Conservation (phyloP, 2,329 filamentous ascomycete species). For the Camillea tinctor region DNA sequence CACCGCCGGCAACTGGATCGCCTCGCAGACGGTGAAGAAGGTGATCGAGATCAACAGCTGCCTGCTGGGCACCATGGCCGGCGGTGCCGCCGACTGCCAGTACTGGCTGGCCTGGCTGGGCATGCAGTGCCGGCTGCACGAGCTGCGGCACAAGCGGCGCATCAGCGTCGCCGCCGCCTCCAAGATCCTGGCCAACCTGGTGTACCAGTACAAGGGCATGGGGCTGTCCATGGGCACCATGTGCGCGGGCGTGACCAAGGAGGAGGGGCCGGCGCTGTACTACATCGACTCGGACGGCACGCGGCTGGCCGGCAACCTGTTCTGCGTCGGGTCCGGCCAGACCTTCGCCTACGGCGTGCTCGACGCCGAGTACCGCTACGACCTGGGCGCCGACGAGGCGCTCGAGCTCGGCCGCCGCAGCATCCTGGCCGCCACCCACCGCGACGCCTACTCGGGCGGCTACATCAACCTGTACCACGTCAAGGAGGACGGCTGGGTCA, state of each 20-base stretch:
- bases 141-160: conserved; percentile 97
- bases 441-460: conserved; percentile 97
- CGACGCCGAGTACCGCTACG: conserved; percentile 91
- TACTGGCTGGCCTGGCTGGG: conserved; percentile 99
- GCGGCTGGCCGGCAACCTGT: conserved; percentile 86
- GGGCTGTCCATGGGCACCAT: conserved; percentile 99
- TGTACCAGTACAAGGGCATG: conserved; percentile 99
- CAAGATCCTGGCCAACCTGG: conserved; percentile 97
- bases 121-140: conserved; percentile 98
- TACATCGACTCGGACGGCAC: conserved; percentile 99
- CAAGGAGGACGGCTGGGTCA: conserved; percentile 98
- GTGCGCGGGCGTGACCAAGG: conserved; percentile 93
- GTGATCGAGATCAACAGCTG: conserved; percentile 97
- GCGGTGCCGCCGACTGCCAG: conserved; percentile 98
- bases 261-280: conserved; percentile 96
- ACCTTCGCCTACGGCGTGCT: conserved; percentile 98
- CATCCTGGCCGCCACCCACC: conserved; percentile 93
- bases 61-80: conserved; percentile 95
- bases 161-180: conserved; percentile 96
- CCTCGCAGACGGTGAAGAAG: conserved; percentile 99
- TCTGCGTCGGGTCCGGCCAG: conserved; percentile 97
- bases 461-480: conserved; percentile 99
- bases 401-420: conserved; percentile 87
- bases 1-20: conserved; percentile 98
- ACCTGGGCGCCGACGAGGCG: conserved; percentile 82